Conservation (phyloP, 1,284 basidiomycete species). For the Stygiomarasmius scandens region DNA sequence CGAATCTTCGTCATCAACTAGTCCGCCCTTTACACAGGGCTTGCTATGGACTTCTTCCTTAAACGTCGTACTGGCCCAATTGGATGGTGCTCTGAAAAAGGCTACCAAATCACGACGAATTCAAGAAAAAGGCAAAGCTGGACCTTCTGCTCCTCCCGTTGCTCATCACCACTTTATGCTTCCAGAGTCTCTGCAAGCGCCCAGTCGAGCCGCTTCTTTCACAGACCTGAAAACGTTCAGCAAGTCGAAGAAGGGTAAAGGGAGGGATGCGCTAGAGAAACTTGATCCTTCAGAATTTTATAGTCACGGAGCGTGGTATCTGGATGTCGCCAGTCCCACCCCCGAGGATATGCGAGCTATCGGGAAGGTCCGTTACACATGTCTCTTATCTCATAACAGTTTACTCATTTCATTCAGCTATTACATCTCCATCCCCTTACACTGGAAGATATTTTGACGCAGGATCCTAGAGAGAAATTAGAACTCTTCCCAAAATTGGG, state of each 20-base stretch:
- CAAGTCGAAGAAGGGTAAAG: conserved; percentile 44
- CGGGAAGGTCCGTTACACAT: conserved; percentile 64
- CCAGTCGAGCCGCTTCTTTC: conserved; percentile 31
- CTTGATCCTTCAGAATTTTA: conserved; percentile 17
- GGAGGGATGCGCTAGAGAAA: conserved; percentile 3
- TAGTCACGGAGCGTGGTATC: conserved; percentile 82
- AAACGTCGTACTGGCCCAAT: conserved; percentile 53
- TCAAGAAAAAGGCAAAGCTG: conserved; percentile 30
- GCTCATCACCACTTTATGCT: conserved; percentile 41
- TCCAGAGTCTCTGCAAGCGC: conserved; percentile 28
- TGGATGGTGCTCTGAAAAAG: conserved; percentile 56
- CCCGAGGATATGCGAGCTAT: conserved; percentile 90
- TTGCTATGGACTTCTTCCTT: conserved; percentile 62
- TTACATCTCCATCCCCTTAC: conserved; percentile 93
- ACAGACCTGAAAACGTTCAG: conserved; percentile 26
- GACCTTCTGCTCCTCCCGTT: conserved; percentile 5
- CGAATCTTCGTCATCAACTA: background rate
- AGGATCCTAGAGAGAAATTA: conserved; percentile 92
- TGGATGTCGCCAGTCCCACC: conserved; percentile 89
- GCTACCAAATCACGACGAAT: conserved; percentile 37
- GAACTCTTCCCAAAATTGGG: conserved; percentile 89
- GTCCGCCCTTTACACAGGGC: conserved; percentile 29
- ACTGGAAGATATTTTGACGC: conserved; percentile 93
- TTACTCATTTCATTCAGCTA: conserved; percentile 46
- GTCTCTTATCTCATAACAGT: background rate